Evolutionary conservation across 1,139 yeast genomes (phyloP).

Genomic region (Scheffersomyces illinoinensis): DNA sequence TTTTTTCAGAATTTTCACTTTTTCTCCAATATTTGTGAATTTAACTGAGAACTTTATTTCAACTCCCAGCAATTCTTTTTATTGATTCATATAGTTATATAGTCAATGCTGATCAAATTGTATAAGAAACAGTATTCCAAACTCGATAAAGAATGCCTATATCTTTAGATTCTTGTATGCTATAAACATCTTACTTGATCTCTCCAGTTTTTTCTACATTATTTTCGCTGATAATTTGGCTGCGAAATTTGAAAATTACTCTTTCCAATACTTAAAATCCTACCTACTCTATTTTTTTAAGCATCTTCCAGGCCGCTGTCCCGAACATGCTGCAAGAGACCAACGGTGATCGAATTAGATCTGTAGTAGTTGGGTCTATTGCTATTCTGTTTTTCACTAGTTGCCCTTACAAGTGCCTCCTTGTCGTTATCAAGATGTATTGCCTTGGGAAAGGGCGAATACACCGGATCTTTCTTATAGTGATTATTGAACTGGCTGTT

Average conservation of each 20-base stretch:
- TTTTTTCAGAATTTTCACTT: neutral
- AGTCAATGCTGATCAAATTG: no score
- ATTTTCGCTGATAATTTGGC: neutral
- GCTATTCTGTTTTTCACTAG: constrained; percentile 18
- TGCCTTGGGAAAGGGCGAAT: constrained; percentile 41
- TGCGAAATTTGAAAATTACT: neutral
- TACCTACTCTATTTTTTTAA: neutral
- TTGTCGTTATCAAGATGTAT: constrained; percentile 40
- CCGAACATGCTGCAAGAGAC: constrained; percentile 33
- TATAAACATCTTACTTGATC: no score
- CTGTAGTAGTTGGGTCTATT: constrained; percentile 33
- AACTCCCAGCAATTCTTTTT: no score
- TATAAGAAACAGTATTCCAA: no score
- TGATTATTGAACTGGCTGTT: constrained; percentile 43
- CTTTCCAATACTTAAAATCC: neutral
- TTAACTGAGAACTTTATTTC: neutral
- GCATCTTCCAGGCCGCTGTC: neutral
- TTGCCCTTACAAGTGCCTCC: constrained; percentile 24
- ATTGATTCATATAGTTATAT: no score
- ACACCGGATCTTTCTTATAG: constrained; percentile 43
- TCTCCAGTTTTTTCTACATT: neutral
- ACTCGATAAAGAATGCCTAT: no score
- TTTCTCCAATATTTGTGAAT: neutral
- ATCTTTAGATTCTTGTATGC: no score
- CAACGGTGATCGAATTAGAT: constrained; percentile 46